phyloP scores from a whole-genome alignment of 192 early-diverging fungal species.

The Geranomyces michiganensis region DNA sequence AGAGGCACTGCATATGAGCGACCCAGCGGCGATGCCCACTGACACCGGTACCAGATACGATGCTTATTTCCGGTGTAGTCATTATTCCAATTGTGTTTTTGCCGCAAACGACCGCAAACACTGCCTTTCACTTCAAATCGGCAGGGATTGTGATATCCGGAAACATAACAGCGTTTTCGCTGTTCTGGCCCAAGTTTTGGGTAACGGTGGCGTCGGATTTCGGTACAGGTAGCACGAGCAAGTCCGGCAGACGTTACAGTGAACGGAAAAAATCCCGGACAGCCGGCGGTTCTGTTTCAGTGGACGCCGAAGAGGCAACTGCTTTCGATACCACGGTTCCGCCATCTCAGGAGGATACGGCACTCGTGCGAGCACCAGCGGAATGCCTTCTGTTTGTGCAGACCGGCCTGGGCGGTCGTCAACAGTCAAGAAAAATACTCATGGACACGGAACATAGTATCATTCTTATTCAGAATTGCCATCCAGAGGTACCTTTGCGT shows the following conservation, averaged over 20 bases:
- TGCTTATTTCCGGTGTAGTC: slow-evolving; percentile 16
- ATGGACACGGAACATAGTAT: slow-evolving; percentile 1
- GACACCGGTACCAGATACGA: slow-evolving; percentile 2
- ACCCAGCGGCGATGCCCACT: not conserved
- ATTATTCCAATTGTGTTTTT: slow-evolving; percentile 22
- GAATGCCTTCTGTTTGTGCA: slow-evolving; percentile 1
- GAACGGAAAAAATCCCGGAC: not conserved
- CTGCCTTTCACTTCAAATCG: slow-evolving; percentile 27
- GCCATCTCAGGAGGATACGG: not conserved
- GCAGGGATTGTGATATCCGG: slow-evolving; percentile 21
- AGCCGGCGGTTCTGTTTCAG: not conserved
- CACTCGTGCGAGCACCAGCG: not conserved
- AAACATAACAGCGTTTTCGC: slow-evolving; percentile 8
- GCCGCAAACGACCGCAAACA: slow-evolving; percentile 1
- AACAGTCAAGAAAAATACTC: not conserved
- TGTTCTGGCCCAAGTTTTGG: slow-evolving; percentile 28
- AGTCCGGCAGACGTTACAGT: not conserved
- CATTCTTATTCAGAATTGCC: not conserved
- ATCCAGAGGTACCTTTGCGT: not conserved
- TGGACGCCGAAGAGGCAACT: not conserved
- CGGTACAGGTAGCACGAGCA: not conserved
- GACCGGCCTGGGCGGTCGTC: not conserved
- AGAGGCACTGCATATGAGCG: not conserved
- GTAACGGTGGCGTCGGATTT: not conserved
- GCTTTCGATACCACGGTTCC: not conserved